A percentile compares a stretch with the other conserved stretches of the same genome.
Conservation (phyloP, 352 stramenopile species). For the Aphanomyces astaci region DNA sequence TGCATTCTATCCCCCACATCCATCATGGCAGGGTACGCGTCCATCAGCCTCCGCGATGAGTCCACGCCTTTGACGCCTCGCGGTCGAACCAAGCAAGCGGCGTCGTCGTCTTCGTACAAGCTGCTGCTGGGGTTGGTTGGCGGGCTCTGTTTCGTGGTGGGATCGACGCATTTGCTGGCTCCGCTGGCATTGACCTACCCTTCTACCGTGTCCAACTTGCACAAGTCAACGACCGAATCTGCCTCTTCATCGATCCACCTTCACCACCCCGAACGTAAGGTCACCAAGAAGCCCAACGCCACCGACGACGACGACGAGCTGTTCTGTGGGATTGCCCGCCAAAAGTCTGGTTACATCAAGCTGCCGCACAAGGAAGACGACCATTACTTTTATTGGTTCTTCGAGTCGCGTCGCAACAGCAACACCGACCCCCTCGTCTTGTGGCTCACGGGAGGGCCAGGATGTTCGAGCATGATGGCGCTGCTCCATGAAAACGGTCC, state of each 20-base stretch:
- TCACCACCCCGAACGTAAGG: constrained; percentile 3
- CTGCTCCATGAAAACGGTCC: constrained; percentile 59
- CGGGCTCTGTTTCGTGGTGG: neutral
- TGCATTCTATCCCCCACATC: neutral
- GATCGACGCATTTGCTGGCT: neutral
- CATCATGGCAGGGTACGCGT: neutral
- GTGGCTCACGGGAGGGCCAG: constrained; percentile 57
- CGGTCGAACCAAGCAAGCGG: neutral
- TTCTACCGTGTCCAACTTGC: neutral
- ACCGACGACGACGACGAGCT: constrained; percentile 26
- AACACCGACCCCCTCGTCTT: constrained; percentile 46
- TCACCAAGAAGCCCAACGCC: neutral
- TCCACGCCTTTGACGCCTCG: neutral
- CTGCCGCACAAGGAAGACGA: constrained; percentile 49
- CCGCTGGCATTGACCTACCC: neutral
- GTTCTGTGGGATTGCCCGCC: constrained; percentile 36
- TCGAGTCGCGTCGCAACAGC: constrained; percentile 34
- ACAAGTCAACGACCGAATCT: neutral
- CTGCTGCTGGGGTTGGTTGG: neutral
- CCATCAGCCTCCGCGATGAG: neutral
- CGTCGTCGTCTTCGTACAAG: neutral
- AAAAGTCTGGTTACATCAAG: constrained; percentile 43
- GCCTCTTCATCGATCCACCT: neutral
- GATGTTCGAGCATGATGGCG: constrained; percentile 53
- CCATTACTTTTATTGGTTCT: constrained; percentile 65